Conservation (phyloP, 306 rosid species). For the Sechiopsis laciniata region DNA sequence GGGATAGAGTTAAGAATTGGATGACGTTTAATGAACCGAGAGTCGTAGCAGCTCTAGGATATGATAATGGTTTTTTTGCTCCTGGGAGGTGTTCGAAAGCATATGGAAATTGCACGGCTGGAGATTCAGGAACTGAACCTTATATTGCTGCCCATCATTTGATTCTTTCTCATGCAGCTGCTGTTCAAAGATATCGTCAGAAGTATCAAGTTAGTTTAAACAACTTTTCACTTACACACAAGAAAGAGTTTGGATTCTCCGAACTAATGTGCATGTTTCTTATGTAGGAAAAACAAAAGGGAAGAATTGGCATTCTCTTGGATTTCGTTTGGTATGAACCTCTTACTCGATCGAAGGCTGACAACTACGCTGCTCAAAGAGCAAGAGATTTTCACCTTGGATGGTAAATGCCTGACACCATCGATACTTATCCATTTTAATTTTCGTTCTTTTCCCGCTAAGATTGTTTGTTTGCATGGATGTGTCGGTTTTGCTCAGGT, state of each 20-base stretch:
- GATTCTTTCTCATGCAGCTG: slow-evolving; percentile 78
- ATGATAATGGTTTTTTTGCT: slow-evolving; percentile 71
- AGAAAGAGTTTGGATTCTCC: neutral
- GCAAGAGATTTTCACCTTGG: slow-evolving; percentile 91
- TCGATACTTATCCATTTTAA: slow-evolving; percentile 3
- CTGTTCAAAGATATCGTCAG: slow-evolving; percentile 70
- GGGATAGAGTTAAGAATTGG: slow-evolving; percentile 93
- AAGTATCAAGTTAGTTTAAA: slow-evolving; percentile 55
- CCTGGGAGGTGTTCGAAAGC: slow-evolving; percentile 87
- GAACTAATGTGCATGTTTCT: neutral
- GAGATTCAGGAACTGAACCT: slow-evolving; percentile 83
- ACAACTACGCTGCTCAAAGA: slow-evolving; percentile 83
- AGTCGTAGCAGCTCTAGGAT: slow-evolving; percentile 87
- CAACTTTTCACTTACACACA: neutral
- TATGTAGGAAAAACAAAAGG: slow-evolving; percentile 62
- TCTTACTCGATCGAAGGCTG: slow-evolving; percentile 82
- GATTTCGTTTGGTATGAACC: slow-evolving; percentile 93
- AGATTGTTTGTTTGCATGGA: neutral
- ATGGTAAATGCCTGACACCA: slow-evolving; percentile 46
- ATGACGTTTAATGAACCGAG: slow-evolving; percentile 89
- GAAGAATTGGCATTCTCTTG: slow-evolving; percentile 71
- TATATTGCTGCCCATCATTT: slow-evolving; percentile 73
- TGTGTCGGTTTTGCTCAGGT: slow-evolving; percentile 41
- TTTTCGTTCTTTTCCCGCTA: neutral
- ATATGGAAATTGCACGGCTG: slow-evolving; percentile 72